Evolutionary conservation across 305 asterid species (phyloP), one percentile per base, ranked within the genome.

Genomic region (Caryopteris hybrid): DNA sequence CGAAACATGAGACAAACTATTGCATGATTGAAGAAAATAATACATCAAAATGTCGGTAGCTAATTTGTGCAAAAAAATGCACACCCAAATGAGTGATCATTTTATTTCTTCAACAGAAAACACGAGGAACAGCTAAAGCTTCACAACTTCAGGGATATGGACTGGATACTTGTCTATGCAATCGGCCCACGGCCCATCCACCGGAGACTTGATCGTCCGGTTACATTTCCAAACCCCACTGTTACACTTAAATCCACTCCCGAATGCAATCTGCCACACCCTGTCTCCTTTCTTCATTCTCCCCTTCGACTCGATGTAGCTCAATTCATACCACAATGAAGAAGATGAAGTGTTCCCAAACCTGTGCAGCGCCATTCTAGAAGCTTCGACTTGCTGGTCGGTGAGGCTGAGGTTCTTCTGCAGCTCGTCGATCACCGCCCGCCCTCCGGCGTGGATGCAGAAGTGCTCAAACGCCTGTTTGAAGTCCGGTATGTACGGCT

Each of bases 371-470:
- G 83, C 42, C 85, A 80, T 83, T 42, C 88, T 80, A 8, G 88
- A 83, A 1, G 88, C 88, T 60, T 80, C 88, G 61, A 83, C 88
- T 1, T 83, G 85, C 80, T 78, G 71, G 34, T 63, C 70, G 9
- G 82, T 80, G 5, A 83, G 70, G 16, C 54, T 20, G 61, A 83
- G 79, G 42, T 50, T 83, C 76, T 74, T 83, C 85, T 83, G 83
- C 51, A 83, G 69, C 80, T 83, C 85, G 50, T 83, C 88, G 33
- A 83, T 83, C 71, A 83, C 88, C 34, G 88, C 88, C 78, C 85
- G 36, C 6, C 88, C 88, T 1, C 88, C 85, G 8, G 87, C 87
- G 57, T 79, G 84, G 69, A 82, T 82, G 73, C 85, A 83, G 65
- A 83, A 83, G 33, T 83, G 87, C 54, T 83, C 87, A 21, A 83